phyloP scores from a whole-genome alignment of 371 early-diverging fungal species.

The Apophysomyces variabilis region DNA sequence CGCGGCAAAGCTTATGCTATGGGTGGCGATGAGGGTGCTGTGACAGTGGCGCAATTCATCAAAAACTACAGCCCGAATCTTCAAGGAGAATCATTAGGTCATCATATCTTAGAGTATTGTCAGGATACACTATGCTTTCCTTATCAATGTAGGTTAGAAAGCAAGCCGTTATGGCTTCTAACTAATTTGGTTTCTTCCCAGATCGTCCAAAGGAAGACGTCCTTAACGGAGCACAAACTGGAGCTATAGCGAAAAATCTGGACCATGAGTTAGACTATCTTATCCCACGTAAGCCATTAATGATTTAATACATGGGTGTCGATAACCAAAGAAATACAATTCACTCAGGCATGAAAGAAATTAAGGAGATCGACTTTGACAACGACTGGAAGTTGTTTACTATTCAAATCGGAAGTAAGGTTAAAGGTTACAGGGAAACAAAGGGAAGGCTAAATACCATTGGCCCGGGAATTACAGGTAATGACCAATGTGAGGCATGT shows the following conservation, averaged over 20 bases:
- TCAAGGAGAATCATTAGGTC: conserved; percentile 40
- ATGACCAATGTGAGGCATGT: conserved; percentile 27
- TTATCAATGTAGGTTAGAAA: conserved; percentile 1
- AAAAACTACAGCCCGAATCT: conserved; percentile 40
- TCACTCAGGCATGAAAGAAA: conserved; percentile 25
- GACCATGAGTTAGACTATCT: conserved; percentile 42
- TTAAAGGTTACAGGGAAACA: conserved; percentile 23
- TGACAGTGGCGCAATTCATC: conserved; percentile 44
- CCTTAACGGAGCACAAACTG: conserved; percentile 51
- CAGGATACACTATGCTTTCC: conserved; percentile 19
- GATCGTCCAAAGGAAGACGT: conserved; percentile 33
- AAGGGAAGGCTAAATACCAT: conserved; percentile 24
- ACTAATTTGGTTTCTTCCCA: conserved; percentile 1
- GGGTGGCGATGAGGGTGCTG: conserved; percentile 48
- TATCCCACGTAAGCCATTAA: conserved; percentile 25
- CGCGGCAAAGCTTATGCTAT: conserved; percentile 51
- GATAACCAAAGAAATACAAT: neutral
- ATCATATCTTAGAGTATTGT: conserved; percentile 37
- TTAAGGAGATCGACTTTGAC: conserved; percentile 23
- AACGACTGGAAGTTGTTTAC: conserved; percentile 53
- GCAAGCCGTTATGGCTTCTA: neutral
- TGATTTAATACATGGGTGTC: neutral
- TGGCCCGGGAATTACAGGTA: conserved; percentile 12
- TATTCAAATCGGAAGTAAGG: conserved; percentile 48
- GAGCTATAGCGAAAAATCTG: conserved; percentile 40